Evolutionary conservation across 139 green algal genomes (phyloP), one percentile per base, ranked within the genome.

Genomic region (Chlamydomonas sp.): DNA sequence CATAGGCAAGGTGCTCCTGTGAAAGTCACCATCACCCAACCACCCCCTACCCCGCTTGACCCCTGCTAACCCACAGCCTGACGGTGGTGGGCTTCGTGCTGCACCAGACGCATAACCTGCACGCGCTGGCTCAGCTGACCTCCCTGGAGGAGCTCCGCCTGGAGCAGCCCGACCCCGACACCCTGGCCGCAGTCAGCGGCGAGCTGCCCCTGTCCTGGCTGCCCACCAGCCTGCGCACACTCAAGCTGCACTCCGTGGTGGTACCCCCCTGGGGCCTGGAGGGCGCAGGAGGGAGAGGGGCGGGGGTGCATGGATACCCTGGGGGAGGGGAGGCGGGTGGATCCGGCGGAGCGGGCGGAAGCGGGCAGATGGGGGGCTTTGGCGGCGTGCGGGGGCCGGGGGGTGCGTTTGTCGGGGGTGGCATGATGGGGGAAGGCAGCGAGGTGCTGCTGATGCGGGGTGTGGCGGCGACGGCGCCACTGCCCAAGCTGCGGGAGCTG

Each of bases 91-190:
- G 84, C 16, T 88, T 88, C 63, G 84, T 88, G 17, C 69, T 88
- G 75, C 68, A 82, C 75, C 84, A 88, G 74, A 80, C 69, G 16
- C 63, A 75, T 49, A 82, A 88, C 84, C 84, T 88, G 84, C 75
- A 83, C 75, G 84, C 75, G 49, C 84, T 88, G 14, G 63, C 75
- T 2, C 6, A 5, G 49, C 84, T 88, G 64, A 71, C 61, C 57
- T 83, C 60, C 57, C 76, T 88, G 64, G 75, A 88, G 75, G 84
- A 82, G 84, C 63, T 88, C 57, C 84, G 84, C 49, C 84, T 88
- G 75, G 84, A 88, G 84, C 84, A 83, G 75, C 84, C 84, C 9
- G 84, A 88, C 63, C 84, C 84, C 10, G 84, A 88, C 75, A 63
- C 15, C 6, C 63, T 88, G 49, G 84, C 63, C 5, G 75, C 57